Base-by-base conservation (phyloP, 2,329 filamentous ascomycete species). In the Lachnum nothofagi region DNA sequence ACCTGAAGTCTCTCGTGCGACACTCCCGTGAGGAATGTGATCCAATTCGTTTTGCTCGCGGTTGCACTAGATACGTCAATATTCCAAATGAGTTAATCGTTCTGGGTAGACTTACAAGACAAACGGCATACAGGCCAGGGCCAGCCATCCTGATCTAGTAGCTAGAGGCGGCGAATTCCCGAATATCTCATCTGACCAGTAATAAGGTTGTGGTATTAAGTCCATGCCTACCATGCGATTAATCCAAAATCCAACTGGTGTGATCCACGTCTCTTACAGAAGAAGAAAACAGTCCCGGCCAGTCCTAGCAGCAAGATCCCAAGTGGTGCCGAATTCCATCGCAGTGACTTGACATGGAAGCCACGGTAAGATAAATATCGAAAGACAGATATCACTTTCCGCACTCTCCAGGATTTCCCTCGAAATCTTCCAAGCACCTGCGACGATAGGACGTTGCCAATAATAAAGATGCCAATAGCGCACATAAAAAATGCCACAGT, bases 1-100 rank as follows among this genome's bases (percentile, higher is more conserved):
- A 95, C 89, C 60, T 95, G 95, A 42, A 96, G 76, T 39, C 90
- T 78, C 66, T 96, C 91, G 23, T 91, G 90, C 2, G 89, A 88
- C 53, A 96, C 90, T 4, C 91, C 91, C 3, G 90, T 95, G 47
- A 95, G 67, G 43, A 90, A 68, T 0, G 85, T 85, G 48, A 96
- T 77, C 25, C 94, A 63, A 62, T 95, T 96, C 14, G 88, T 84
- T 68, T 95, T 88, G 10, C 91, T 80, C 16, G 83, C 86, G 39
- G 94, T 72, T 55, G 95, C 90, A 88, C 90, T 47, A 23, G 19
- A 39, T n/a, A 22, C 22, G 10, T 27, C 12, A 27, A 12, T 27
- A 27, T 12, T 12, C 12, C 6, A 12, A 27, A 12, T 6, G 6
- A 6, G 25, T 27, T 17, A 23, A 20, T 37, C 4, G 42, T 23